Evolutionary conservation across 176 grass and related monocot species (phyloP), one percentile per base, ranked within the genome.

Genomic region (Carex kokanica): DNA sequence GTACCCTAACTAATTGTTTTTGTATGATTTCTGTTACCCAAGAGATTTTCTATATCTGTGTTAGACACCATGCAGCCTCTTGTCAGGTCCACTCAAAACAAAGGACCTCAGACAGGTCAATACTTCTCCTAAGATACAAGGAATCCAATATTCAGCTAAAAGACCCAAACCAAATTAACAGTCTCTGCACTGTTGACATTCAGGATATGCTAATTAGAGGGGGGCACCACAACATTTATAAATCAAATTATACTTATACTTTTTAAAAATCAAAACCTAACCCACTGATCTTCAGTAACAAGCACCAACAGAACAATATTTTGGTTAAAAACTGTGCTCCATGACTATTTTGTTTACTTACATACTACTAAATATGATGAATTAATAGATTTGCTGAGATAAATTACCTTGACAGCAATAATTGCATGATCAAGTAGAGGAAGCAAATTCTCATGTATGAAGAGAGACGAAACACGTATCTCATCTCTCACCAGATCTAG

Each of bases 401-500:
- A 5, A 18, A 52, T 89, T 90, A 94, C 95, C 92, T 98, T 98
- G 52, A 94, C 87, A 0, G 89, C 79, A 82, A 98, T 93, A 74
- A 98, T 73, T 20, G 90, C 60, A 78, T 98, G 92, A 87, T 95
- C 95, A 64, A 98, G 89, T 40, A 98, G 91, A 12, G 95, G 95
- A 60, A 98, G 75, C 64, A 98, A 83, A 82, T 98, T 95, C 41
- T 89, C 87, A 84, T 98, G 95, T 62, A 80, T 94, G 87, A 94
- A 93, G 54, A 93, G 67, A 31, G 95, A 91, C 0, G 95, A 93
- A 51, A 95, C 85, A 40, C 83, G 89, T 77, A 98, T 98, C 89
- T 98, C 96, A 81, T 98, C 90, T 74, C 85, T 89, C 55, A 98
- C 96, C 89, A 95, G 89, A 92, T 98, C 91, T 67, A 95, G 60